Conservation (phyloP, 495 filamentous ascomycete species). For the Oleoguttula mirabilis region DNA sequence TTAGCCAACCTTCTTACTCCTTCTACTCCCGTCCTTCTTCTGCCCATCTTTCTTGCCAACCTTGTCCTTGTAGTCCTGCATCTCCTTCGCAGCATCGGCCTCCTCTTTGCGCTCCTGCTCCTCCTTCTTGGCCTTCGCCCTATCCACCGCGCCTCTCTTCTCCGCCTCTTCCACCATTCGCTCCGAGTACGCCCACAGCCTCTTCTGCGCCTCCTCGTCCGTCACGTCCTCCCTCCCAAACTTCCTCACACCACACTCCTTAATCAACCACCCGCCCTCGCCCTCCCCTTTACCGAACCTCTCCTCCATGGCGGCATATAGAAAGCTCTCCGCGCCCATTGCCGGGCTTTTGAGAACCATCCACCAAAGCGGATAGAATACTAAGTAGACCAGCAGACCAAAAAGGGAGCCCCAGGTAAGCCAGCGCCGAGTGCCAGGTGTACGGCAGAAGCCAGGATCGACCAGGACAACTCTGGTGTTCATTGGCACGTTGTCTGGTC, state of each 20-base stretch:
- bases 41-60: slow-evolving; percentile 14
- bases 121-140: slow-evolving; percentile 59
- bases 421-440: slow-evolving; percentile 77
- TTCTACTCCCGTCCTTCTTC: neutral
- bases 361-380: slow-evolving; percentile 74
- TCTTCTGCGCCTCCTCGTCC: slow-evolving; percentile 65
- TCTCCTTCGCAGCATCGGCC: slow-evolving; percentile 31
- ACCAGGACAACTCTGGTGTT: slow-evolving; percentile 71
- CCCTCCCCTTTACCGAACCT: slow-evolving; percentile 34
- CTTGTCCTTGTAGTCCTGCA: slow-evolving; percentile 22
- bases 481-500: slow-evolving; percentile 69
- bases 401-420: slow-evolving; percentile 70
- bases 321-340: slow-evolving; percentile 74
- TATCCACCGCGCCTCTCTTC: slow-evolving; percentile 59
- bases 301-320: slow-evolving; percentile 75
- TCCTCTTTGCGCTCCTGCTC: slow-evolving; percentile 39
- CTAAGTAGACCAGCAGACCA: slow-evolving; percentile 67
- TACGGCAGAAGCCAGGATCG: slow-evolving; percentile 73
- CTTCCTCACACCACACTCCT: slow-evolving; percentile 72
- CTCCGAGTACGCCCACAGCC: slow-evolving; percentile 81
- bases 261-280: slow-evolving; percentile 52
- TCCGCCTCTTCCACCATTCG: slow-evolving; percentile 71
- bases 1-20: neutral
- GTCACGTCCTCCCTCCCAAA: slow-evolving; percentile 56
- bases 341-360: slow-evolving; percentile 70